Percentiles rank a stretch among this genome's conserved stretches.
Conservation (phyloP, 306 rosid species). For the Cicer arietinum region DNA sequence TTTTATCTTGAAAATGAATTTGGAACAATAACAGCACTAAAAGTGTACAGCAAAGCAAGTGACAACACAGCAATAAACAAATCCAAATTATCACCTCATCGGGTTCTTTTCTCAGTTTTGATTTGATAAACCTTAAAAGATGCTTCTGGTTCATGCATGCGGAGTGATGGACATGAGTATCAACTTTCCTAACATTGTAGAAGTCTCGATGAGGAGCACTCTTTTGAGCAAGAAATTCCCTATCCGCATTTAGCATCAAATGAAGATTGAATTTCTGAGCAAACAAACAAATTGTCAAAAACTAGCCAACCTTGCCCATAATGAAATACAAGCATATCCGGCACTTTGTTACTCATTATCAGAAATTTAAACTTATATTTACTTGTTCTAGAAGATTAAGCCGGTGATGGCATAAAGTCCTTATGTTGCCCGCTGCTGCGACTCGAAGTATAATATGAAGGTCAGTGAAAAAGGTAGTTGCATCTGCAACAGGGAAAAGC, state of each 20-base stretch:
- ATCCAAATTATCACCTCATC: constrained; percentile 77
- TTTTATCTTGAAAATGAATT: constrained; percentile 24
- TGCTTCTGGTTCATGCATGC: constrained; percentile 99
- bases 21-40: not conserved
- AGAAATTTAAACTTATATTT: constrained; percentile 38
- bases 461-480: constrained; percentile 93
- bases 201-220: constrained; percentile 99
- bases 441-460: constrained; percentile 92
- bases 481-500: constrained; percentile 94
- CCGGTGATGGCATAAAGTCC: constrained; percentile 92
- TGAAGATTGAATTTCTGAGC: constrained; percentile 98
- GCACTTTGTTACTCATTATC: constrained; percentile 37
- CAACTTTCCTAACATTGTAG: constrained; percentile 97
- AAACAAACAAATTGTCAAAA: constrained; percentile 46
- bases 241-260: constrained; percentile 98
- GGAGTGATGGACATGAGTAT: constrained; percentile 98
- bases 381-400: constrained; percentile 97
- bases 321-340: constrained; percentile 26
- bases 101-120: constrained; percentile 99
- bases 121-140: constrained; percentile 94
- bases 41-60: not conserved
- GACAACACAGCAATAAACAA: constrained; percentile 18
- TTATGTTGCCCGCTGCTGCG: constrained; percentile 89
- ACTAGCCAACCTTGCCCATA: constrained; percentile 12
- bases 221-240: constrained; percentile 96